Base-by-base conservation (phyloP, 768 basidiomycete species). In the Lentinula aciculospora region DNA sequence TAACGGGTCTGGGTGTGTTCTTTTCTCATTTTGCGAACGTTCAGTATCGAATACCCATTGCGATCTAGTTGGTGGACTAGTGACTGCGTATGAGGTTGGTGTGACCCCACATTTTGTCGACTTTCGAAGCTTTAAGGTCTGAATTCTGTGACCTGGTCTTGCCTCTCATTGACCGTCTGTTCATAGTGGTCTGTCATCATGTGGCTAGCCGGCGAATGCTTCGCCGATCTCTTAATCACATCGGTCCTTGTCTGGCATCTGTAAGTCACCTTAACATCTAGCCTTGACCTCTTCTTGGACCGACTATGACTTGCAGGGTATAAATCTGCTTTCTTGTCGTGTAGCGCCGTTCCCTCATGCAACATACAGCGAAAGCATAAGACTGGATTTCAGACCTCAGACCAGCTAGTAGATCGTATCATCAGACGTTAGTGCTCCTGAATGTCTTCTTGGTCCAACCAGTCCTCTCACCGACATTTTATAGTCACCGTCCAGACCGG, bases 201-300 rank as follows among this genome's bases (percentile, higher is more conserved):
- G 21, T 77, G 76, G 76, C 64, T 78, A 2, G 70, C 67, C 1
- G 66, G 67, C 46, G 71, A 75, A 13, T 68, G 72, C 5, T 62
- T 68, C 3, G 68, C 70, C 4, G 76, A 78, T 57, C 53, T 72
- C 19, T 13, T 68, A 3, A 78, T 77, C n/a, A 74, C 74, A 2
- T 40, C 62, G 19, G 67, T 72, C 0, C 63, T 78, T 13, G 74
- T 75, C 6, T 68, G 66, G 67, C 69, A 70, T 55, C 60, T 78
- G 64, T 76, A 73, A 59, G 53, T 46, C 4, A 23, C 27, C 13
- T n/a, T 13, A 37, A 29, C 17, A n/a, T 19, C 12, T 39, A 15
- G 7, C 15, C 12, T 15, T 42, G 15, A 13, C 17, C 37, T n/a
- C 37, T n/a, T 1, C 21, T 19, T 17, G 21, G 27, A 27, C 39